Evolutionary conservation across 768 basidiomycete species (phyloP), one percentile per base, ranked within the genome.

Genomic region (Kwoniella mangroviensis): DNA sequence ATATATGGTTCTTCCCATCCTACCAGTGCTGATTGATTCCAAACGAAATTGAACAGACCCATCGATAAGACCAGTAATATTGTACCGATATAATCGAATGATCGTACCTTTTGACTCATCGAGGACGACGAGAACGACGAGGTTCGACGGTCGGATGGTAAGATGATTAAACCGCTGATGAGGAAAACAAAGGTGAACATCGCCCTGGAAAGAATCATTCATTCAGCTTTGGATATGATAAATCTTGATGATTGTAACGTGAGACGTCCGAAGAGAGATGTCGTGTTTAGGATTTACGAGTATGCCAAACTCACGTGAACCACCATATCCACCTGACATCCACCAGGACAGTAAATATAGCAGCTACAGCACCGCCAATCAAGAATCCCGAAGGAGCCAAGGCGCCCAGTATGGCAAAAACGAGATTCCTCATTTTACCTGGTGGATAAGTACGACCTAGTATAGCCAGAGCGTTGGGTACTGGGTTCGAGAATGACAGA

Each of bases 11-110:
- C 65, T 22, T 61, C 57, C 78, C 78, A 79, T 4, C 75, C 78
- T 1, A 69, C 68, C 15, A 75, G 57, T 6, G 75, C 55, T 22
- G 70, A 68, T 65, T 79, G 75, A 52, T 79, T 79, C 73, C 73
- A 79, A 1, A 72, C 66, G 49, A 79, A 79, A 56, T 79, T 77
- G 73, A 79, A 71, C 5, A 79, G 64, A 15, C 74, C 73, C 51
- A 79, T 66, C 6, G 71, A 63, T 60, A 65, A n/a, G 15, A 71
- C 56, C n/a, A 76, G 73, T 6, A 75, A 66, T 34, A 72, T 10
- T 13, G 72, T 59, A 5, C 78, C 78, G 58, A 71, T 34, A 40
- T 70, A 61, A 59, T 79, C 78, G 65, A 77, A 69, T 41, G 45
- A 11, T 51, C 40, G 28, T 9, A 60, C 40, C 15, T 26, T 52